Evolutionary conservation across 2,329 filamentous ascomycete genomes (phyloP), one percentile per base, ranked within the genome.

Genomic region (Cordyceps farinosa): DNA sequence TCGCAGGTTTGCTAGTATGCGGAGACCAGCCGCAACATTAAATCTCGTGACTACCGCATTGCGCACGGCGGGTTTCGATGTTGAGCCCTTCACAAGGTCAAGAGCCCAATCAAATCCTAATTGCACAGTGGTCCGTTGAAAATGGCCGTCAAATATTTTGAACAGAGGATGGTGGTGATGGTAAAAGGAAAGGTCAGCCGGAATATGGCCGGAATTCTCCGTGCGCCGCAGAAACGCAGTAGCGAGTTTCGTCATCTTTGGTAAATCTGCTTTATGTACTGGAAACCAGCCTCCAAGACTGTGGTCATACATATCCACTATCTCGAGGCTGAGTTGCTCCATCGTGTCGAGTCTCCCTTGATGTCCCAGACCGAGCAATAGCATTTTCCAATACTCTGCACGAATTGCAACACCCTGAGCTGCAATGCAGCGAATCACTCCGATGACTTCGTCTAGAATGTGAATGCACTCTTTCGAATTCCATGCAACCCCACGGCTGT

Each of bases 141-240:
- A 63, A 32, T 68, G 69, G 11, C 65, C 56, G 48, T 76, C 71
- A 65, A 85, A 84, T 27, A 85, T 72, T 44, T 74, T 74, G 47
- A 74, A 76, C 7, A 85, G 62, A 2, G 83, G 83, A 64, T 85
- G 83, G 13, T 75, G 68, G 1, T 71, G 73, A 59, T 79, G 76
- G 10, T 66, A 65, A 30, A 76, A 70, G 1, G 78, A 74, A 13
- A 84, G 70, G 61, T 84, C 82, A 32, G 68, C 70, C 17, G 70
- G 74, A 54, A 74, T 79, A 52, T 6, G 58, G 47, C 38, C 48
- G 10, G 58, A 32, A n/a, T 44, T 13, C 17, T 61, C 58, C 5
- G 58, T 59, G 22, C 44, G 45, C 15, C 44, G 32, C 17, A 52
- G 58, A 50, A 53, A 50, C 3, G 22, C 45, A 2, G 44, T 50